Percentiles rank a stretch among this genome's conserved stretches.
phyloP scores from a whole-genome alignment of 441 rosid genomes.

The Omphalea diandra region DNA sequence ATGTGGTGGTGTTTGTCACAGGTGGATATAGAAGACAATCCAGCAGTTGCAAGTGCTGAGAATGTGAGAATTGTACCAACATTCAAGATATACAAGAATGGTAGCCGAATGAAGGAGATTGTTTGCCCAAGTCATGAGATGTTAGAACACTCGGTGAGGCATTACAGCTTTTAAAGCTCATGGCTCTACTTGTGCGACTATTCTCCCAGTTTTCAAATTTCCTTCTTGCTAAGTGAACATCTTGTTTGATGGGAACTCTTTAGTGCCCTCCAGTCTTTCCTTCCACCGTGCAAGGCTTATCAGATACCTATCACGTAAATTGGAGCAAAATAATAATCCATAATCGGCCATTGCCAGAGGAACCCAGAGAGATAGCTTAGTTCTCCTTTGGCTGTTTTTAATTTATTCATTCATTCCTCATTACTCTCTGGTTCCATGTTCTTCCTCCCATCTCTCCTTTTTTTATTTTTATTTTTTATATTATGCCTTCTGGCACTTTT shows the following conservation, averaged over 20 bases:
- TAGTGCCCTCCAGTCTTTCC: slow-evolving; percentile 29
- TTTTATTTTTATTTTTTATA: slow-evolving; percentile 2
- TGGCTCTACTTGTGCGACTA: slow-evolving; percentile 26
- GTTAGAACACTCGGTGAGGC: slow-evolving; percentile 88
- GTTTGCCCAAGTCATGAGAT: slow-evolving; percentile 83
- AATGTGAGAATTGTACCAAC: slow-evolving; percentile 85
- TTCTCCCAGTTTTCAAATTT: slow-evolving; percentile 23
- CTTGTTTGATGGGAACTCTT: slow-evolving; percentile 29
- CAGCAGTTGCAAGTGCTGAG: slow-evolving; percentile 65
- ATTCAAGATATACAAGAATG: slow-evolving; percentile 86
- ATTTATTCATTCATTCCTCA: slow-evolving; percentile 60
- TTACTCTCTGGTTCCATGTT: slow-evolving; percentile 47
- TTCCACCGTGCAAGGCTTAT: slow-evolving; percentile 34
- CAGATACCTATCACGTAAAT: slow-evolving; percentile 49
- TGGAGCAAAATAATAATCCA: slow-evolving; percentile 40
- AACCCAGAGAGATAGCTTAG: slow-evolving; percentile 64
- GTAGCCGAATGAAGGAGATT: slow-evolving; percentile 78
- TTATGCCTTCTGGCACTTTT: slow-evolving; percentile 17
- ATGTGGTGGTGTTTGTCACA: slow-evolving; percentile 25
- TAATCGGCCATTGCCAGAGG: slow-evolving; percentile 44
- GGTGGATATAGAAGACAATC: slow-evolving; percentile 72
- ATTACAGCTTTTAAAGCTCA: slow-evolving; percentile 67
- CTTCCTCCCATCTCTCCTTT: slow-evolving; percentile 24
- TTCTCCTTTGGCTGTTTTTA: slow-evolving; percentile 44
- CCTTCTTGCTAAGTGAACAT: slow-evolving; percentile 22